Evolutionary conservation across 805 yeast genomes (phyloP).

Genomic region (Barnettozyma siamensis): DNA sequence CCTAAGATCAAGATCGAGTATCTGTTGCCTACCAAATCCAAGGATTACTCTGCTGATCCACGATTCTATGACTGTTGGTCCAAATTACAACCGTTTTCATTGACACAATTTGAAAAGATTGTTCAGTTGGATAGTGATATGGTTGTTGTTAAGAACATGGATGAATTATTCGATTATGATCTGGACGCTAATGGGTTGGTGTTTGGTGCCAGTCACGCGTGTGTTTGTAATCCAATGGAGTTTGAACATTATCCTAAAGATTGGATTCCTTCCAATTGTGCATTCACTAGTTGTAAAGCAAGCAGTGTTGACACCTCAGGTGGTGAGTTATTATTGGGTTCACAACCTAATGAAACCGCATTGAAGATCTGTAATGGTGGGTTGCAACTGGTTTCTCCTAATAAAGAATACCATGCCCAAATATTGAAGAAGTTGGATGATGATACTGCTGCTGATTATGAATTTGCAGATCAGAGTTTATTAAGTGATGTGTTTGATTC

Average conservation of each 20-base stretch:
- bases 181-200: slow-evolving; percentile 29
- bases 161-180: slow-evolving; percentile 47
- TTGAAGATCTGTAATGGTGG: slow-evolving; percentile 57
- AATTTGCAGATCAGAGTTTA: slow-evolving; percentile 55
- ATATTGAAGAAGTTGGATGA: slow-evolving; percentile 36
- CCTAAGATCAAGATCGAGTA: slow-evolving; percentile 36
- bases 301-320: slow-evolving; percentile 17
- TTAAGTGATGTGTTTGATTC: slow-evolving; percentile 47
- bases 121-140: slow-evolving; percentile 56
- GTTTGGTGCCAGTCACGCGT: slow-evolving; percentile 57
- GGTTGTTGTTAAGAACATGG: slow-evolving; percentile 53
- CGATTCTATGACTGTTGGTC: slow-evolving; percentile 60
- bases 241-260: slow-evolving; percentile 47
- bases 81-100: slow-evolving; percentile 48
- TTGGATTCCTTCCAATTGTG: slow-evolving; percentile 49
- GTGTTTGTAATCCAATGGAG: slow-evolving; percentile 54
- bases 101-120: slow-evolving; percentile 46
- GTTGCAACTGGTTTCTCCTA: slow-evolving; percentile 44
- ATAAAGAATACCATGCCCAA: slow-evolving; percentile 29
- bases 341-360: slow-evolving; percentile 33
- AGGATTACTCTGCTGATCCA: slow-evolving; percentile 43
- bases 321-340: slow-evolving; percentile 30
- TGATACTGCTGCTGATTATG: slow-evolving; percentile 35
- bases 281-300: slow-evolving; percentile 35
- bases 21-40: slow-evolving; percentile 37